These are phyloP conservation scores for Rhizopus delemar DNA, from an alignment of 371 early-diverging fungal species.

Conservation along the genomic window DNA sequence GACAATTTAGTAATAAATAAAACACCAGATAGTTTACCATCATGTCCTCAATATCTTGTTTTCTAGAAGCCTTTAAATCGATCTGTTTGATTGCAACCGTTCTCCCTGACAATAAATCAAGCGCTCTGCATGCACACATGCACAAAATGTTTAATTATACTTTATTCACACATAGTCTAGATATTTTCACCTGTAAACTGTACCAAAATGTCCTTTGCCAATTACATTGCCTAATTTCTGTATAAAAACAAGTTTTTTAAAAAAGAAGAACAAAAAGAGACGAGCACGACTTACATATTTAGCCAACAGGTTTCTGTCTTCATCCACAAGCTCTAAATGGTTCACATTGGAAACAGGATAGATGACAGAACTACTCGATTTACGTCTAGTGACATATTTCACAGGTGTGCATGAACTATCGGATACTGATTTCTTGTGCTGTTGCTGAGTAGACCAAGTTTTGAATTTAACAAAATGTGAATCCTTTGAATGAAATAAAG, in stretches of 20 bases:
- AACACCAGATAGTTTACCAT: conserved; percentile 3
- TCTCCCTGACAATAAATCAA: conserved; percentile 85
- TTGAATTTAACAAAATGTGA: conserved; percentile 27
- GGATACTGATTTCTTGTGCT: not conserved
- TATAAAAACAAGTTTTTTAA: not conserved
- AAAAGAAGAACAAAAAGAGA: not conserved
- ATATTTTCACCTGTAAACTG: conserved; percentile 64
- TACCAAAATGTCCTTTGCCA: conserved; percentile 91
- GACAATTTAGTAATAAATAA: not conserved
- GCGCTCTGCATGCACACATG: conserved; percentile 49
- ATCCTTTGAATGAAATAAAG: conserved; percentile 17
- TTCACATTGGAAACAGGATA: not conserved
- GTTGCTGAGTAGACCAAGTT: conserved; percentile 20
- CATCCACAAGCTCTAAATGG: conserved; percentile 35
- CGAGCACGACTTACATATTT: conserved; percentile 43
- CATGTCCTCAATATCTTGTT: conserved; percentile 33
- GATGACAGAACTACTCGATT: not conserved
- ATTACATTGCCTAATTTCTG: conserved; percentile 87
- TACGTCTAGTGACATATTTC: not conserved
- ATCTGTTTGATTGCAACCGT: conserved; percentile 90
- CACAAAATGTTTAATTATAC: not conserved
- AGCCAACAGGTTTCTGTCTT: conserved; percentile 51
- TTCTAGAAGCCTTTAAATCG: conserved; percentile 56
- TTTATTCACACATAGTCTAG: not conserved
- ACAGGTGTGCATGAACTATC: not conserved